Evolutionary conservation across 345 rosid species (phyloP), one percentile per base, ranked within the genome.

Genomic region (Geranium rotundifolium): DNA sequence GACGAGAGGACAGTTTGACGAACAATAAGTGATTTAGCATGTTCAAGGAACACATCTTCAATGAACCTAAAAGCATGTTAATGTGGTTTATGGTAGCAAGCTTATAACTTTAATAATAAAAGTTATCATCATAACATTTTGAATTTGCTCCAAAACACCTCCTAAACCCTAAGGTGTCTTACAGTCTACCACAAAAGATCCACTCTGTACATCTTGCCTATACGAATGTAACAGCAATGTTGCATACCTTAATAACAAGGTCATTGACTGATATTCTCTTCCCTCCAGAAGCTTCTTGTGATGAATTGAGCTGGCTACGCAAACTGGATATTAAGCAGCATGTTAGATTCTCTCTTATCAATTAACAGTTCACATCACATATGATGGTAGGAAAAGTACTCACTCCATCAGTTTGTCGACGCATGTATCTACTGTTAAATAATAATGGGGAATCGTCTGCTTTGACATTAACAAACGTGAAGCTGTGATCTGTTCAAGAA

Each of bases 361-460:
- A 56, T 19, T 13, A 12, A 20, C 20, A 37, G 2, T 57, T 17
- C 29, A 16, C 1, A 59, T 4, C 66, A 56, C 49, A 60, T 62
- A 54, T 60, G 57, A 58, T 30, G n/a, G 41, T 50, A 64, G 58
- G 59, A 54, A 14, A 46, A 46, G 64, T 65, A 70, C 82, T 82
- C 71, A 93, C 97, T 77, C 81, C 88, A 85, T 82, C 54, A 93
- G 89, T 81, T 81, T 88, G 84, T 90, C 99, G 66, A 93, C 97
- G 70, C 92, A 82, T 67, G 90, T 65, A 84, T 93, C 99, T 3
- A 90, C 96, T 3, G 96, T 86, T 73, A 93, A 62, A 75, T 93
- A 93, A 79, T 90, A 93, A 80, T 90, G 99, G 59, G 99, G 97
- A 73, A 93, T 90, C 4, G 95, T 90, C 69, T 93, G 99, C 88